Percentiles rank a stretch among this genome's conserved stretches.
Conservation (phyloP, 176 grass and related monocot genomes). For the Lolium rigidum region DNA sequence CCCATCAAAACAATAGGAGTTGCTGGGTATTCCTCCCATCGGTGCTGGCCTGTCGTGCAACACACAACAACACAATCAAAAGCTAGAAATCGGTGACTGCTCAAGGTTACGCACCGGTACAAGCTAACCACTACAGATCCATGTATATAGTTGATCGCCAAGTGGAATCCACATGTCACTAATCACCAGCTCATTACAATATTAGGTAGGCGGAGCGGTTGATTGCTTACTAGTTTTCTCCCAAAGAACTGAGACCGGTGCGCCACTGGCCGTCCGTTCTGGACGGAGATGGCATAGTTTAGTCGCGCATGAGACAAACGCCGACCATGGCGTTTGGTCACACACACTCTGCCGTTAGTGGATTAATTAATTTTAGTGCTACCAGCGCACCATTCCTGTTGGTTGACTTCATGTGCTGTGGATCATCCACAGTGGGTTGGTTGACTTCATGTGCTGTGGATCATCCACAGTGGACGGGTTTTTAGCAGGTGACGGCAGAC, state of each 20-base stretch:
- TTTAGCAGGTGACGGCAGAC: neutral
- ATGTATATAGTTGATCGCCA: neutral
- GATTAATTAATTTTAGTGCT: neutral
- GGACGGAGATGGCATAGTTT: slow-evolving; percentile 49
- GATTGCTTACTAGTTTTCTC: neutral
- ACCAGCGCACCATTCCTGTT: neutral
- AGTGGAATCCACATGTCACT: slow-evolving; percentile 36
- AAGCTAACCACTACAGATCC: neutral
- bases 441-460: neutral
- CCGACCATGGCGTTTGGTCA: slow-evolving; percentile 33
- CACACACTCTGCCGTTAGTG: neutral
- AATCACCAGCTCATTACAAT: neutral
- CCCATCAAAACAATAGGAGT: no score
- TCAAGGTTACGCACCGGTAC: neutral
- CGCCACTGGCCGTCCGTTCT: neutral
- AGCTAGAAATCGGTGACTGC: neutral
- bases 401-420: neutral
- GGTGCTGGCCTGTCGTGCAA: no score
- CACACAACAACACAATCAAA: no score
- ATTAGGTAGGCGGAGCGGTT: slow-evolving; percentile 12
- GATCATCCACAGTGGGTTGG: neutral
- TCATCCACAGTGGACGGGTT: neutral
- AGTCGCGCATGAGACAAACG: neutral
- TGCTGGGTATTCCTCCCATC: no score
- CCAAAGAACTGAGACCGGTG: neutral